Evolutionary conservation across 108 stramenopile species (phyloP), one percentile per base, ranked within the genome.

Genomic region (Halocafeteria seosinensis): DNA sequence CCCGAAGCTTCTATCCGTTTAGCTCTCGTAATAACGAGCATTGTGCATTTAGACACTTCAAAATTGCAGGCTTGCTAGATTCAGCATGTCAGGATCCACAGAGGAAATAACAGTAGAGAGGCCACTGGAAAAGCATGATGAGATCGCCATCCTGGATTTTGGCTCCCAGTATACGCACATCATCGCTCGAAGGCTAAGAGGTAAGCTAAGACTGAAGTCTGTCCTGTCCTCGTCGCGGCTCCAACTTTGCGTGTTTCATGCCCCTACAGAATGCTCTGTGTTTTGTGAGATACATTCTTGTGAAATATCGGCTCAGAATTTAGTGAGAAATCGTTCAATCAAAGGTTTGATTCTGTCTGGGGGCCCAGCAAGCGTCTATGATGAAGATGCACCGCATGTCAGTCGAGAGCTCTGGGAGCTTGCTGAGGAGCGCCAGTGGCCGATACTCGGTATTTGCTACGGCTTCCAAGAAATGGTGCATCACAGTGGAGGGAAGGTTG

Each of bases 91-190:
- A n/a, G n/a, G n/a, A n/a, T n/a, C n/a, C n/a, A n/a, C n/a, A n/a
- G n/a, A n/a, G n/a, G n/a, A n/a, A n/a, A n/a, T n/a, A n/a, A n/a
- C n/a, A n/a, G n/a, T n/a, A n/a, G n/a, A n/a, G n/a, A n/a, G n/a
- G n/a, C n/a, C n/a, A n/a, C n/a, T n/a, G n/a, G n/a, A n/a, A n/a
- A n/a, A n/a, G n/a, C 53, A 61, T 38, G 28, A 57, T 24, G 90
- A 94, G 78, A 82, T 99, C 27, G 89, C 91, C 9, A 95, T 99
- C 64, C 76, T 99, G 55, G 98, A 99, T 78, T 96, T 95, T 70
- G 98, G 98, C 23, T 88, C 87, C 28, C 98, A 96, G 69, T 95
- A 94, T 80, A 87, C 86, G 60, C 94, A 96, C 73, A 79, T 99
- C 50, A 99, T 99, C 70, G 98, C 92, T 23, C 82, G 94, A 55